Base-by-base conservation (phyloP, 2,329 filamentous ascomycete species). In the Ascochyta pisi region DNA sequence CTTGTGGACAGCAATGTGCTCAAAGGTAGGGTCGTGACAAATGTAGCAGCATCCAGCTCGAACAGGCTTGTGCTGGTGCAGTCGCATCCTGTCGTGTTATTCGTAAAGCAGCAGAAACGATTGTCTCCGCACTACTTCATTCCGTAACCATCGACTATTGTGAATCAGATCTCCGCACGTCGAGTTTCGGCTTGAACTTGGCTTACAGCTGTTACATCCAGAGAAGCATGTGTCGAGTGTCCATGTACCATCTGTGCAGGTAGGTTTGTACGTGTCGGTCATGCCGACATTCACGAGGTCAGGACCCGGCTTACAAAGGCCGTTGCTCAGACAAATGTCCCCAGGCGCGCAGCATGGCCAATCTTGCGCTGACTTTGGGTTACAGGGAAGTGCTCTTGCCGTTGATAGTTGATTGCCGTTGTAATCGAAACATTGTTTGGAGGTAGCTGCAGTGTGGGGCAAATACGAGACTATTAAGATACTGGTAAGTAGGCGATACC, bases 311-410 rank as follows among this genome's bases (percentile, higher is more conserved):
- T 31, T 39, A 35, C 54, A 57, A 10, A 57, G 44, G 8, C 44
- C 40, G 22, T 57, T 57, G 27, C 54, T 57, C 19, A 57, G 39
- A 29, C 54, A 57, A 15, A 57, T 50, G 29, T 49, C 33, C 5
- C 54, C 44, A 10, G 40, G 37, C 1, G 35, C 31, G 27, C 54
- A 57, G 26, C 54, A 57, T 39, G 38, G 48, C 4, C 41, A 33
- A 15, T 57, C 54, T 26, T 38, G 35, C 23, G 39, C 29, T 16
- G 48, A 47, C 9, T 57, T 29, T 35, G 47, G 37, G 15, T 34
- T 31, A 24, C 54, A 57, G 5, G 53, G 42, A 8, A 57, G 24
- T 27, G 35, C 46, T 34, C 23, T 35, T 8, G 2, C 8, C 2
- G 46, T 33, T 10, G 37, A 16, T 22, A 49, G 22, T 10, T 49